Evolutionary conservation across 1,284 basidiomycete species (phyloP).

Genomic region (Butyriboletus pseudospeciosus): DNA sequence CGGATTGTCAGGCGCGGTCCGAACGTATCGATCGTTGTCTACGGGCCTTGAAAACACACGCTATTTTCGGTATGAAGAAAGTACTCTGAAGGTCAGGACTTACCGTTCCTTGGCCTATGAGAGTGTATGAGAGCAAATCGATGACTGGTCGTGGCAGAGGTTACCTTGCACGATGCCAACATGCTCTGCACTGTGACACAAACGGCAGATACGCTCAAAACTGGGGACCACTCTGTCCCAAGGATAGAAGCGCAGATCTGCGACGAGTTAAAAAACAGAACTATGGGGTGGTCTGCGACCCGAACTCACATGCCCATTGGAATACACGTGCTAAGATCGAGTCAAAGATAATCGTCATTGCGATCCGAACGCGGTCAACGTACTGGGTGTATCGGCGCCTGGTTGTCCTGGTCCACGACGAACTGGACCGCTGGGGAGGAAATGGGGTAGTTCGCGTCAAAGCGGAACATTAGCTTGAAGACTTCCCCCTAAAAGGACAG

Average conservation of each 20-base stretch:
- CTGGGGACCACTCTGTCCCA: slow-evolving; percentile 82
- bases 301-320: slow-evolving; percentile 71
- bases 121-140: slow-evolving; percentile 6
- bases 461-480: slow-evolving; percentile 72
- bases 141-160: slow-evolving; percentile 6
- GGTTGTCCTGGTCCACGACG: slow-evolving; percentile 56
- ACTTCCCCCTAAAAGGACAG: slow-evolving; percentile 56
- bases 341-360: slow-evolving; percentile 10
- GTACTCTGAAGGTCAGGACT: slow-evolving; percentile 13
- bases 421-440: slow-evolving; percentile 81
- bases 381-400: slow-evolving; percentile 72
- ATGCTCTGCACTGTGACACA: slow-evolving; percentile 83
- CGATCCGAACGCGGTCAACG: slow-evolving; percentile 25
- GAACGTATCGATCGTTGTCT: slow-evolving; percentile 77
- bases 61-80: slow-evolving; percentile 8
- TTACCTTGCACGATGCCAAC: slow-evolving; percentile 81
- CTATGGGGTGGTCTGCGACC: not conserved
- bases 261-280: slow-evolving; percentile 11
- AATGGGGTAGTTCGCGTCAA: slow-evolving; percentile 73
- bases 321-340: slow-evolving; percentile 67
- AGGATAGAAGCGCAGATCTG: slow-evolving; percentile 84
- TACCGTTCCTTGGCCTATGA: slow-evolving; percentile 69
- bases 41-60: slow-evolving; percentile 46
- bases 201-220: slow-evolving; percentile 70
- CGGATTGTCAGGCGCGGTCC: slow-evolving; percentile 77